Evolutionary conservation across 768 basidiomycete species (phyloP).

Genomic region (Dioszegia aurantiaca): DNA sequence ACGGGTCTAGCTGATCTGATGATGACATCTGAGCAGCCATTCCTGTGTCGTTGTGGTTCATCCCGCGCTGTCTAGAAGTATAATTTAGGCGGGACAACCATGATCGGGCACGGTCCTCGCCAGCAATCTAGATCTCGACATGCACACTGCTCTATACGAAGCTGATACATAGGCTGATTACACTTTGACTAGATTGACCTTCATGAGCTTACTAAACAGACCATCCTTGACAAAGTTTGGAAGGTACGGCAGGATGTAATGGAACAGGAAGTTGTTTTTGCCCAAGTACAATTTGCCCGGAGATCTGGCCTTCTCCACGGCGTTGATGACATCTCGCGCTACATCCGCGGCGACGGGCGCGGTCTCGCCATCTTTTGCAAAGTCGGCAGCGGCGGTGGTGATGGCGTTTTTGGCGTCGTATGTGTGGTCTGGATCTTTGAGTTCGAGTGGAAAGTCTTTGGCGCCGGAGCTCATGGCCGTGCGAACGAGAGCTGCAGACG

Average conservation of each 20-base stretch:
- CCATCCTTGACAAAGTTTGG: not conserved
- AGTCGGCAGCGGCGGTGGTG: not conserved
- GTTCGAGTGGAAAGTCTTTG: constrained; percentile 1
- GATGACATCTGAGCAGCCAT: too few species aligned
- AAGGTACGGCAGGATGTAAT: constrained; percentile 1
- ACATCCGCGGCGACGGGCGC: not conserved
- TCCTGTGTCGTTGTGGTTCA: too few species aligned
- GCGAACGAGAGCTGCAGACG: not conserved
- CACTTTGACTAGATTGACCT: not conserved
- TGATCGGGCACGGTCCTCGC: too few species aligned
- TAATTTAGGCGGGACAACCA: too few species aligned
- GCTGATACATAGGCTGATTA: too few species aligned
- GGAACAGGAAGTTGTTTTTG: not conserved
- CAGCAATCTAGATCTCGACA: too few species aligned
- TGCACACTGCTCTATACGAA: too few species aligned
- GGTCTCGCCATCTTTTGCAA: not conserved
- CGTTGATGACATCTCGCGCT: constrained; percentile 3
- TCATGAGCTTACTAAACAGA: not conserved
- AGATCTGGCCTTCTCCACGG: not conserved
- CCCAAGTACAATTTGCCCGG: constrained; percentile 2
- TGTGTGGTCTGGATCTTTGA: not conserved
- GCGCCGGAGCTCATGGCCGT: not conserved
- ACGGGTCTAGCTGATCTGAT: too few species aligned
- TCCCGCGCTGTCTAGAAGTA: too few species aligned
- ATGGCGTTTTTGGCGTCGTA: too few species aligned